These are phyloP conservation scores for Clonostachys rhizophaga DNA, from an alignment of 2,329 filamentous ascomycete genomes.

Conservation along the genomic window DNA sequence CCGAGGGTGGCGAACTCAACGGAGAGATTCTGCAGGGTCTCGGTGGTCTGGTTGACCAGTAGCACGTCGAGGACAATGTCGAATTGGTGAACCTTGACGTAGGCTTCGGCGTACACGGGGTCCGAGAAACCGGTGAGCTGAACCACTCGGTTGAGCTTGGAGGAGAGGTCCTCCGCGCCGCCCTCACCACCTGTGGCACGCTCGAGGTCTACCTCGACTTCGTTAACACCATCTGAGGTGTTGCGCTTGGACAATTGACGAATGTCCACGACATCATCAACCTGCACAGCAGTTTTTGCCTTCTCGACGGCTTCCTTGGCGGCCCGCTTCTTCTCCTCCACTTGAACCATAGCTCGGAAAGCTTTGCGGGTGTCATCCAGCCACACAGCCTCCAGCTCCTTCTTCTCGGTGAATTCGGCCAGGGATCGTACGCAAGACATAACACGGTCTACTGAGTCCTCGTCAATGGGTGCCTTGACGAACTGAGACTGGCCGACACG, in stretches of 20 bases:
- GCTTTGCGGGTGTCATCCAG: conserved; percentile 92
- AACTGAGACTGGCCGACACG: conserved; percentile 98
- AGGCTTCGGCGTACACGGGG: conserved; percentile 96
- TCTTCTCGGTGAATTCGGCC: conserved; percentile 83
- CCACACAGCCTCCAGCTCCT: conserved; percentile 89
- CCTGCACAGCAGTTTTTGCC: conserved; percentile 89
- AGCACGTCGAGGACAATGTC: conserved; percentile 97
- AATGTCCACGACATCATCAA: conserved; percentile 92
- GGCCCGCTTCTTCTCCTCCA: conserved; percentile 96
- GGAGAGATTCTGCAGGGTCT: conserved; percentile 93
- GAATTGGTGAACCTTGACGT: conserved; percentile 98
- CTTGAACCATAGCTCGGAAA: conserved; percentile 94
- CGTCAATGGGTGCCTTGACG: conserved; percentile 93
- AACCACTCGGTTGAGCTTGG: conserved; percentile 92
- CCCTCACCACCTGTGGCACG: conserved; percentile 90
- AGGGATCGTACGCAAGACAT: conserved; percentile 96
- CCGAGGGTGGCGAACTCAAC: conserved; percentile 98
- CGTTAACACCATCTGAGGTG: conserved; percentile 72
- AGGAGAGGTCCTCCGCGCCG: conserved; percentile 77
- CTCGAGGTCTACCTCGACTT: conserved; percentile 85
- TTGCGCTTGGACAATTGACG: conserved; percentile 93
- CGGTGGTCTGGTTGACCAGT: conserved; percentile 93
- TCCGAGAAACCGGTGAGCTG: conserved; percentile 98
- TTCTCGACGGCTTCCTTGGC: conserved; percentile 90
- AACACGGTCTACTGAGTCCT: conserved; percentile 96